Conservation (phyloP, 495 filamentous ascomycete species). For the Corynascus novoguineensis region DNA sequence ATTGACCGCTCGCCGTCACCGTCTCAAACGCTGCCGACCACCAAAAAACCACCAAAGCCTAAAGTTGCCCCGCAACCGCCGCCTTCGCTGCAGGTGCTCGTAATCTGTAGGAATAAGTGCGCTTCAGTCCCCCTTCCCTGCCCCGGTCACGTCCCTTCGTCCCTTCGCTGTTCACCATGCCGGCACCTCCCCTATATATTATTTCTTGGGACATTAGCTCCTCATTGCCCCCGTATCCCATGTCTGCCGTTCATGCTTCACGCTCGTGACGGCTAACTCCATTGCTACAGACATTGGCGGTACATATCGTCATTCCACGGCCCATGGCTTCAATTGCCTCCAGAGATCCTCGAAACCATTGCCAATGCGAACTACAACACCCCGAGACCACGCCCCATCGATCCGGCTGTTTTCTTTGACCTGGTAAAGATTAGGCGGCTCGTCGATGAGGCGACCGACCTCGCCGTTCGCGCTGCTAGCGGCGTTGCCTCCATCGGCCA, state of each 20-base stretch:
- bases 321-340: slow-evolving; percentile 80
- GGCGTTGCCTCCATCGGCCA: slow-evolving; percentile 59
- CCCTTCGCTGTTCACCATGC: neutral
- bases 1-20: slow-evolving; percentile 5
- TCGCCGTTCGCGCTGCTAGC: slow-evolving; percentile 68
- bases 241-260: neutral
- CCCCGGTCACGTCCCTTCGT: neutral
- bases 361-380: slow-evolving; percentile 73
- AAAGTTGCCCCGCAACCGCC: slow-evolving; percentile 13
- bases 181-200: too few relatives aligned
- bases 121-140: neutral
- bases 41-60: slow-evolving; percentile 14
- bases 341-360: slow-evolving; percentile 70
- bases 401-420: slow-evolving; percentile 77
- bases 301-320: slow-evolving; percentile 82
- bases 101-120: slow-evolving; percentile 22
- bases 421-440: slow-evolving; percentile 71
- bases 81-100: slow-evolving; percentile 3
- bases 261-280: neutral
- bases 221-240: neutral
- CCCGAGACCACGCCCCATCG: slow-evolving; percentile 67
- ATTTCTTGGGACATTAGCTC: neutral
- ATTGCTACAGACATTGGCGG: slow-evolving; percentile 59
- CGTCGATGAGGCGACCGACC: slow-evolving; percentile 70
- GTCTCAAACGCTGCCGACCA: neutral